phyloP scores from a whole-genome alignment of 176 grass and related monocot genomes.

The Leersia perrieri region DNA sequence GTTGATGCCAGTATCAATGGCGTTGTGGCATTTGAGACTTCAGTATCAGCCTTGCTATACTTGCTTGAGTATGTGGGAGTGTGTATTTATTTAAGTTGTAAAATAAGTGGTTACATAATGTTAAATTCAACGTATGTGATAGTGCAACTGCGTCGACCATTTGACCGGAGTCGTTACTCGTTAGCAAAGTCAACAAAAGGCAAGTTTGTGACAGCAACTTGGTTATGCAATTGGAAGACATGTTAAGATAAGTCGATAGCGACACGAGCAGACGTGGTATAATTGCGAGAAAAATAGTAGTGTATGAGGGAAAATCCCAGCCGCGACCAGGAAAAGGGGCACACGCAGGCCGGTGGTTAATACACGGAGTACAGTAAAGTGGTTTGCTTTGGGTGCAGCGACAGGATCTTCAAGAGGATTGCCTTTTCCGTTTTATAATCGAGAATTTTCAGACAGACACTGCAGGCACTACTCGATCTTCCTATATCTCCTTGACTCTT shows the following conservation, averaged over 20 bases:
- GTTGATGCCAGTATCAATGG: too few relatives aligned
- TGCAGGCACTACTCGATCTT: neutral
- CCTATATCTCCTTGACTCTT: neutral
- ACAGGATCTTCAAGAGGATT: slow-evolving; percentile 37
- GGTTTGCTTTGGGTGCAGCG: slow-evolving; percentile 3
- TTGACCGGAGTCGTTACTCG: slow-evolving; percentile 14
- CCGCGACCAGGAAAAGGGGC: neutral
- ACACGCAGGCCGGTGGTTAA: neutral
- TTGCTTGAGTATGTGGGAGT: too few relatives aligned
- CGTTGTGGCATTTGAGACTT: too few relatives aligned
- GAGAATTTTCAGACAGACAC: slow-evolving; percentile 15
- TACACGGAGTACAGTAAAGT: neutral
- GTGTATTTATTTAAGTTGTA: too few relatives aligned
- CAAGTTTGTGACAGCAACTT: neutral
- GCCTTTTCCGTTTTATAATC: neutral
- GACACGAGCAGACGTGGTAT: neutral
- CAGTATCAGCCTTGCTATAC: too few relatives aligned
- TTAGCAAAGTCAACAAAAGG: neutral
- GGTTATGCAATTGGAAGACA: neutral
- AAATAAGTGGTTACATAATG: too few relatives aligned
- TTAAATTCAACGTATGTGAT: too few relatives aligned
- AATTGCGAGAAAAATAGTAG: too few relatives aligned
- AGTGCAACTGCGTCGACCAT: neutral
- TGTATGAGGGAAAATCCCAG: neutral
- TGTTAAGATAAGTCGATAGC: neutral